These are phyloP conservation scores for Curvularia verruculosa DNA, from an alignment of 2,329 filamentous ascomycete species.

Conservation along the genomic window DNA sequence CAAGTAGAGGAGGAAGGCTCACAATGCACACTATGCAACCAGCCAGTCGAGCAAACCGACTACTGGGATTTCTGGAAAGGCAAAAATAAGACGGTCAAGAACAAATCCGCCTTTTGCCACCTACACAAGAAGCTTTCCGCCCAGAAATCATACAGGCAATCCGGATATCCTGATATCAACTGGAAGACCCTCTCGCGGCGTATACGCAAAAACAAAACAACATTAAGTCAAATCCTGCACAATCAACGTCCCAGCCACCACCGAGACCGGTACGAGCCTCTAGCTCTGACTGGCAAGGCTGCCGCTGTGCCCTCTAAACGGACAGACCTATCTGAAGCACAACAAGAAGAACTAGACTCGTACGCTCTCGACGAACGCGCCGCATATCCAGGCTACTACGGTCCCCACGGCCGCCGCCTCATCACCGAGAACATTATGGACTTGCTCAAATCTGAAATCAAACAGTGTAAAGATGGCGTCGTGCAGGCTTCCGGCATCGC, in stretches of 20 bases:
- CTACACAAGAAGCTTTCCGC: conserved; percentile 43
- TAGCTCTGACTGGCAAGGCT: conserved; percentile 36
- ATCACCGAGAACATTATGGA: conserved; percentile 63
- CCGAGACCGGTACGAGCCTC: conserved; percentile 27
- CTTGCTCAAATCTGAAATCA: conserved; percentile 35
- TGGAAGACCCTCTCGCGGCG: conserved; percentile 69
- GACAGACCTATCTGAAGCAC: conserved; percentile 55
- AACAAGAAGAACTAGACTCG: conserved; percentile 40
- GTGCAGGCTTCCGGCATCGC: conserved; percentile 41
- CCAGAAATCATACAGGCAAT: conserved; percentile 54
- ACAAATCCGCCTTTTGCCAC: conserved; percentile 56
- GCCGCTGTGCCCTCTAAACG: conserved; percentile 27
- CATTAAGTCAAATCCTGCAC: conserved; percentile 66
- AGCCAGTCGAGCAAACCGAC: conserved; percentile 61
- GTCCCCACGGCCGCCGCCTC: conserved; percentile 70
- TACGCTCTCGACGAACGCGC: conserved; percentile 27
- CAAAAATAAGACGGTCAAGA: conserved; percentile 51
- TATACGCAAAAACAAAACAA: conserved; percentile 61
- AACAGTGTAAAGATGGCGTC: conserved; percentile 35
- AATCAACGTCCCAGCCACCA: conserved; percentile 42
- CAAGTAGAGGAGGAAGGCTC: conserved; percentile 26
- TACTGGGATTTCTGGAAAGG: conserved; percentile 55
- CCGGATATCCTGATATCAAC: conserved; percentile 72
- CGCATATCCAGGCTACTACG: conserved; percentile 74
- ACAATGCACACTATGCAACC: conserved; percentile 70